Conservation (phyloP, 2,329 filamentous ascomycete species). For the Colletotrichum tamarilloi region DNA sequence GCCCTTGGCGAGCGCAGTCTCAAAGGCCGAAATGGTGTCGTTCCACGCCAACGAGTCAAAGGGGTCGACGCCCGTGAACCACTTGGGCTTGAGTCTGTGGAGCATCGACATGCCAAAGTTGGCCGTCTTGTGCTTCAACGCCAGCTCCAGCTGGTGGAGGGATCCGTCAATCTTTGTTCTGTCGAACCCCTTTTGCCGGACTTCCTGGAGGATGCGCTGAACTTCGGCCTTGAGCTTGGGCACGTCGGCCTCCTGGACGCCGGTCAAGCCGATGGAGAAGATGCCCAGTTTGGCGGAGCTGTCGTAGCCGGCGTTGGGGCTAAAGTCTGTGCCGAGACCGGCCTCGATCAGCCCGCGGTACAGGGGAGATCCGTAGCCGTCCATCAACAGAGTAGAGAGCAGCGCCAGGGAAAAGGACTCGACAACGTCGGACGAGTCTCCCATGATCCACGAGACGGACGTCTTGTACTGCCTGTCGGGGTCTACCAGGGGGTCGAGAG, state of each 20-base stretch:
- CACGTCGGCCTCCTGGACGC: slow-evolving; percentile 85
- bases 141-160: slow-evolving; percentile 92
- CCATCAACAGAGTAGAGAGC: slow-evolving; percentile 85
- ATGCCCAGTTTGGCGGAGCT: slow-evolving; percentile 80
- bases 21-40: slow-evolving; percentile 85
- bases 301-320: slow-evolving; percentile 94
- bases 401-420: slow-evolving; percentile 91
- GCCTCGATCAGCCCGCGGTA: slow-evolving; percentile 91
- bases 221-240: slow-evolving; percentile 80
- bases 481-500: slow-evolving; percentile 87
- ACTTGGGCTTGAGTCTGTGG: slow-evolving; percentile 87
- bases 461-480: slow-evolving; percentile 92
- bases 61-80: slow-evolving; percentile 96
- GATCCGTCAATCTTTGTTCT: slow-evolving; percentile 92
- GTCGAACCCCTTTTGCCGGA: slow-evolving; percentile 83
- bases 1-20: slow-evolving; percentile 77
- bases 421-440: slow-evolving; percentile 82
- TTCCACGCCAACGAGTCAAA: slow-evolving; percentile 95
- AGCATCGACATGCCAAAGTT: slow-evolving; percentile 93
- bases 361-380: slow-evolving; percentile 94
- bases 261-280: slow-evolving; percentile 91
- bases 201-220: slow-evolving; percentile 76
- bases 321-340: slow-evolving; percentile 92
- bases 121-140: slow-evolving; percentile 94
- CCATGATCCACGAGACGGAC: slow-evolving; percentile 91